These are phyloP conservation scores for Calocybe gangraenosa DNA, from an alignment of 768 basidiomycete species.

Conservation along the genomic window DNA sequence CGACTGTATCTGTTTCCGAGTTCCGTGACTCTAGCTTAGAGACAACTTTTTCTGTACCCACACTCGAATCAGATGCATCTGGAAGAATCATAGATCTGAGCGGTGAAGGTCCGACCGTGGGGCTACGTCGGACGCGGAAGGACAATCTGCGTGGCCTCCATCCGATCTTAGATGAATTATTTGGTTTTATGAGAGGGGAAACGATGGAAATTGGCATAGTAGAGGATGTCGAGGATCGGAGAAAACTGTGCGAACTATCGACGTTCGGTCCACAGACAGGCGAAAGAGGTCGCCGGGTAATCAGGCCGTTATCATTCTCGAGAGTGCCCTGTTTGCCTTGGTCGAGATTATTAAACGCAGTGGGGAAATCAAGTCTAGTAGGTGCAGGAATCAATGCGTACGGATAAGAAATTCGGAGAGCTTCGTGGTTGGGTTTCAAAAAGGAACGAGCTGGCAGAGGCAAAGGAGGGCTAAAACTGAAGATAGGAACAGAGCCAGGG, in stretches of 20 bases:
- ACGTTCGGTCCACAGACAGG: slow-evolving; percentile 5
- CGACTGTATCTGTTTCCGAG: neutral
- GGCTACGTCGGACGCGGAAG: slow-evolving; percentile 29
- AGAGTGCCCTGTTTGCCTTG: too few species aligned
- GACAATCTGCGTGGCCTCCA: slow-evolving; percentile 15
- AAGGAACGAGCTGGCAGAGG: neutral
- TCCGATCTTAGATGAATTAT: slow-evolving; percentile 7
- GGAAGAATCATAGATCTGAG: slow-evolving; percentile 40
- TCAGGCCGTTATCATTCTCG: too few species aligned
- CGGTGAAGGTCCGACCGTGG: slow-evolving; percentile 41
- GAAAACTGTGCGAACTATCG: too few species aligned
- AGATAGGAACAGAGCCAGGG: slow-evolving; percentile 6
- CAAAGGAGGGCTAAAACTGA: neutral
- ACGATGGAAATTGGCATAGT: neutral
- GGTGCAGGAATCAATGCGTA: slow-evolving; percentile 20
- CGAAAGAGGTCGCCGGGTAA: slow-evolving; percentile 3
- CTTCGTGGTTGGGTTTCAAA: neutral
- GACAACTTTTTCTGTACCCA: slow-evolving; percentile 2
- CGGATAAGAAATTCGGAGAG: slow-evolving; percentile 25
- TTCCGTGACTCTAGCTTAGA: slow-evolving; percentile 4
- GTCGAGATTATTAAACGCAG: slow-evolving; percentile 1
- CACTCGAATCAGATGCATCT: slow-evolving; percentile 21
- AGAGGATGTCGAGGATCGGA: slow-evolving; percentile 3
- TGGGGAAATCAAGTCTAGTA: neutral
- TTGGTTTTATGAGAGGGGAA: neutral